Conservation (phyloP, 331 rosid species). For the Prunus yedoensis region DNA sequence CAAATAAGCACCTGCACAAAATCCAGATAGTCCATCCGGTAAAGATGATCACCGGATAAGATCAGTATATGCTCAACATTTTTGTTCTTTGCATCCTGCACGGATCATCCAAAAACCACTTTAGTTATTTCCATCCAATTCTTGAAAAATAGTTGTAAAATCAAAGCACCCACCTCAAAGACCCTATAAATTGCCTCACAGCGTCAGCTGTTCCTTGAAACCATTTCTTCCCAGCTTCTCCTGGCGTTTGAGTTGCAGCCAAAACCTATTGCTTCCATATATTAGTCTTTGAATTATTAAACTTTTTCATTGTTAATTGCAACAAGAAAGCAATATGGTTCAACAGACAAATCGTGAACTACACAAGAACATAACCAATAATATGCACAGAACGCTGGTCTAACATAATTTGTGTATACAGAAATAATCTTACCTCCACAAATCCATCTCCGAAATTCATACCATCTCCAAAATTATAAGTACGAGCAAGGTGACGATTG, state of each 20-base stretch:
- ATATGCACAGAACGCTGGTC: neutral
- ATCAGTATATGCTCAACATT: constrained; percentile 78
- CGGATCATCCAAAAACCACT: constrained; percentile 20
- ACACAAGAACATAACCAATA: neutral
- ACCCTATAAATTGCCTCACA: constrained; percentile 84
- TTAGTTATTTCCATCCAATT: constrained; percentile 13
- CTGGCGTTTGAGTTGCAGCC: constrained; percentile 93
- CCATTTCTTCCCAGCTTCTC: constrained; percentile 84
- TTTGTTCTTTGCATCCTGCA: constrained; percentile 81
- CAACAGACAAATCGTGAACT: neutral
- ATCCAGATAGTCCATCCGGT: constrained; percentile 79
- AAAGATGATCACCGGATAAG: constrained; percentile 87
- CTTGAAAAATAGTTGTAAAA: constrained; percentile 1
- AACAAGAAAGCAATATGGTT: neutral
- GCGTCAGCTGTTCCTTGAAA: constrained; percentile 95
- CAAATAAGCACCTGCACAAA: constrained; percentile 60
- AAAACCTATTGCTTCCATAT: constrained; percentile 56
- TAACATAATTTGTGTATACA: neutral
- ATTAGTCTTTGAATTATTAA: constrained; percentile 19
- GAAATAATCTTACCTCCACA: constrained; percentile 67
- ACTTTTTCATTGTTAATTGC: neutral
- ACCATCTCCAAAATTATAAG: constrained; percentile 75
- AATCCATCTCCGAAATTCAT: constrained; percentile 90
- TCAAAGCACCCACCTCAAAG: constrained; percentile 57
- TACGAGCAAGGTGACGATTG: constrained; percentile 86